Base-by-base conservation (phyloP, 2,329 filamentous ascomycete genomes). In the Hypoxylon sp. region DNA sequence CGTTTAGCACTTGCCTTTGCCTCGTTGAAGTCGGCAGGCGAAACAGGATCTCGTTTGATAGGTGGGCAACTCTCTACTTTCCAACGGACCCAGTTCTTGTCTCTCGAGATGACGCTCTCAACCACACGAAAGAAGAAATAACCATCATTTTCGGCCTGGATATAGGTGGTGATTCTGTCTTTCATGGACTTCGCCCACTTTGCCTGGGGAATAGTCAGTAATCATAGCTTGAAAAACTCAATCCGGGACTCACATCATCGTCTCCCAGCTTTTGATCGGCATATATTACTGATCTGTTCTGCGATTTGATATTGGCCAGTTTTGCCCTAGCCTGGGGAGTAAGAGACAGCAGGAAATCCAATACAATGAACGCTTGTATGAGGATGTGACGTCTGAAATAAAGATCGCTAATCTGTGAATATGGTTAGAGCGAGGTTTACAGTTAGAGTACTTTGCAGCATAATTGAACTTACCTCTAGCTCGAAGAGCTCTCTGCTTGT, bases 81-180 rank as follows among this genome's bases (percentile, higher is more conserved):
- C 96, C 96, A 99, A 68, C 94, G 91, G 46, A 96, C 94, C 96
- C 96, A 99, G 76, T 98, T 97, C 82, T 97, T 98, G 79, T 99
- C 96, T 68, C 96, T 87, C 23, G 93, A 93, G 29, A 99, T 87
- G 30, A 99, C 95, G 11, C 94, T 98, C 77, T 98, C 95, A 30
- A 99, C 94, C 88, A 98, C 97, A 39, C 96, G 91, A 79, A 94
- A 91, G 79, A 98, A 99, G 79, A 97, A 97, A 69, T 93, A 92
- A 29, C 96, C 96, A 74, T 97, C 94, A 43, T 85, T 81, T 19
- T 92, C 92, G 72, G 90, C 86, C 75, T 91, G 91, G 61, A 99
- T 86, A 78, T 97, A 97, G 63, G 89, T 88, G 63, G 91, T 91
- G 73, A 98, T 97, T 5, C 85, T 84, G 37, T 85, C 86, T 75